phyloP scores from a whole-genome alignment of 768 basidiomycete species.

The Tylopilus cervinicoccineus region DNA sequence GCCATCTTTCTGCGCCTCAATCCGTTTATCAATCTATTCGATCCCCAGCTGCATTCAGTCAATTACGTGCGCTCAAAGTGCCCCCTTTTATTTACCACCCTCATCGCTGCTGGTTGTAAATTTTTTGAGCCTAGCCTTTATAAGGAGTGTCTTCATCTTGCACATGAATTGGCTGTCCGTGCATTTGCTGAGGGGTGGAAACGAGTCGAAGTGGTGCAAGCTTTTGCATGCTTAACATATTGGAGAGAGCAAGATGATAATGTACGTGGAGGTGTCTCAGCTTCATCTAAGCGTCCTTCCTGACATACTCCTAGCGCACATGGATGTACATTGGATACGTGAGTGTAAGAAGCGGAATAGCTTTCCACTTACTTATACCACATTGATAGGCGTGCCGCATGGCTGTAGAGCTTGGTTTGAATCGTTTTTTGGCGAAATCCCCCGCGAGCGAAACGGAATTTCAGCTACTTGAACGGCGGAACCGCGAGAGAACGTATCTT shows the following conservation, averaged over 20 bases:
- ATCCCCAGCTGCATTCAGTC: conserved; percentile 80
- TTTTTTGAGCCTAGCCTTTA: conserved; percentile 73
- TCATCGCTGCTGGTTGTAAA: conserved; percentile 82
- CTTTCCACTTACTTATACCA: conserved; percentile 1
- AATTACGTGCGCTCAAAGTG: conserved; percentile 75
- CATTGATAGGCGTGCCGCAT: conserved; percentile 72
- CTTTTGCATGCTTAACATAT: conserved; percentile 84
- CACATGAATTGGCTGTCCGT: conserved; percentile 67
- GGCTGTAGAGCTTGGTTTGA: conserved; percentile 81
- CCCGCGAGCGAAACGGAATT: conserved; percentile 59
- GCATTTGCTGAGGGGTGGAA: conserved; percentile 80
- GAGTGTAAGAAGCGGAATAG: conserved; percentile 26
- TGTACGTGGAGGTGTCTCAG: conserved; percentile 36
- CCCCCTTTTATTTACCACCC: conserved; percentile 79
- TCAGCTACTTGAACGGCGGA: conserved; percentile 71
- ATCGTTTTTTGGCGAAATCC: conserved; percentile 58
- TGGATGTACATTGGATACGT: conserved; percentile 90
- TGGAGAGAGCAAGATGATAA: conserved; percentile 89
- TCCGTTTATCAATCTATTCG: conserved; percentile 86
- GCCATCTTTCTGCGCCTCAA: conserved; percentile 79
- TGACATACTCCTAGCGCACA: conserved; percentile 50
- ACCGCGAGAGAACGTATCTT: conserved; percentile 82
- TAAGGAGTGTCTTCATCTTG: conserved; percentile 64
- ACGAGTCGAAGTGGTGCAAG: conserved; percentile 83
- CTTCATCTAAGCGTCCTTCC: neutral